Percentiles rank a stretch among this genome's conserved stretches.
Conservation (phyloP, 805 yeast species). For the Grigorovia transvaalensis region DNA sequence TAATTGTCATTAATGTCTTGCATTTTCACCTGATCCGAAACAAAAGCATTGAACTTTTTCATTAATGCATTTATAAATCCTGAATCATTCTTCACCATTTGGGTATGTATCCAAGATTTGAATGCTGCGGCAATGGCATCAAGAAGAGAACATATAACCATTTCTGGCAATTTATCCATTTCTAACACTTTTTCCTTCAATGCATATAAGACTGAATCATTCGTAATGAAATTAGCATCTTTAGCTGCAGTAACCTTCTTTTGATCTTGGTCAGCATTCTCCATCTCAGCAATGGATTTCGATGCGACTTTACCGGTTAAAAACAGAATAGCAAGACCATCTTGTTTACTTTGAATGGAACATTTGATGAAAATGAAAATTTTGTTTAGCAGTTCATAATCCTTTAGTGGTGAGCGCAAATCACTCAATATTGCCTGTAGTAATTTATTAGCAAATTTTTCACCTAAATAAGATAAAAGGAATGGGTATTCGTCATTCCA, state of each 20-base stretch:
- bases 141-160: conserved; percentile 54
- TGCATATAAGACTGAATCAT: conserved; percentile 41
- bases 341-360: conserved; percentile 61
- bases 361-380: conserved; percentile 57
- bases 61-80: conserved; percentile 28
- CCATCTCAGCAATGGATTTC: conserved; percentile 8
- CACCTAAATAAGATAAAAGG: conserved; percentile 68
- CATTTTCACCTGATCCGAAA: conserved; percentile 5
- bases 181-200: conserved; percentile 46
- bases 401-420: conserved; percentile 46
- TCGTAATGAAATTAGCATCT: not conserved
- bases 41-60: conserved; percentile 30
- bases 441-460: conserved; percentile 47
- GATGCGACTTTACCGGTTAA: conserved; percentile 43
- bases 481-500: conserved; percentile 65
- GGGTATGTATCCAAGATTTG: conserved; percentile 65
- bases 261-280: conserved; percentile 9
- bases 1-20: conserved; percentile 18
- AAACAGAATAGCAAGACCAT: conserved; percentile 63
- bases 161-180: conserved; percentile 45
- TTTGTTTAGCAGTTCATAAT: conserved; percentile 41
- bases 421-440: conserved; percentile 52
- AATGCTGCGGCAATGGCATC: conserved; percentile 67
- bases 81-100: conserved; percentile 40
- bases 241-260: not conserved